phyloP scores from a whole-genome alignment of 164 flowering plant genomes.

The Umbellularia californica region DNA sequence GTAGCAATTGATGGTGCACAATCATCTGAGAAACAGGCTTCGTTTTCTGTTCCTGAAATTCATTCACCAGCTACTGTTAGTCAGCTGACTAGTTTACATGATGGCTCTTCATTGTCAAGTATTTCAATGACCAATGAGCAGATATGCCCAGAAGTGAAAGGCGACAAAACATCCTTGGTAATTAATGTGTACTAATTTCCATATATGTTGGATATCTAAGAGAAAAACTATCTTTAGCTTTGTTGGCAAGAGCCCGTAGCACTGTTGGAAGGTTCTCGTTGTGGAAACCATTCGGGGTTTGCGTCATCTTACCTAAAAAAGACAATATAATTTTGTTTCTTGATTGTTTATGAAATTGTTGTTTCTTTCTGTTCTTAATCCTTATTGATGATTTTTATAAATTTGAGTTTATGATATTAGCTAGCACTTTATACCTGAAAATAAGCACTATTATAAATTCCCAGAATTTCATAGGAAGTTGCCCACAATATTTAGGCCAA shows the following conservation, averaged over 20 bases:
- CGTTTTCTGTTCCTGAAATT: background rate
- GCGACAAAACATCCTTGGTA: constrained; percentile 29
- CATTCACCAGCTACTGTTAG: background rate
- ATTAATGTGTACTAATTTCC: background rate
- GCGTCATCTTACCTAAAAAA: no score
- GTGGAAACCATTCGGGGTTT: no score
- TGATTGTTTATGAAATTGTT: background rate
- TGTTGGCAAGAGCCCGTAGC: no score
- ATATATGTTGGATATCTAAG: background rate
- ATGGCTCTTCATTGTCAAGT: constrained; percentile 16
- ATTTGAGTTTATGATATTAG: background rate
- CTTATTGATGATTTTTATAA: background rate
- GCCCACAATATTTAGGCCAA: background rate
- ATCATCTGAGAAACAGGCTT: background rate
- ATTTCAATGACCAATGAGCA: constrained; percentile 11
- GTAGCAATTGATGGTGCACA: background rate
- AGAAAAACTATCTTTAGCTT: background rate
- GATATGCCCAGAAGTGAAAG: constrained; percentile 15
- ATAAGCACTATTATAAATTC: background rate
- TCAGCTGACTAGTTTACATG: constrained; percentile 13
- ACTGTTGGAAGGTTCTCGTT: no score
- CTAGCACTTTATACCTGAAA: background rate
- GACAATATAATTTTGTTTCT: background rate
- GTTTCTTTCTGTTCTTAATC: background rate
- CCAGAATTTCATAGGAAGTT: background rate